Evolutionary conservation across 2,329 filamentous ascomycete genomes (phyloP).

Genomic region (Davidsoniella australis): DNA sequence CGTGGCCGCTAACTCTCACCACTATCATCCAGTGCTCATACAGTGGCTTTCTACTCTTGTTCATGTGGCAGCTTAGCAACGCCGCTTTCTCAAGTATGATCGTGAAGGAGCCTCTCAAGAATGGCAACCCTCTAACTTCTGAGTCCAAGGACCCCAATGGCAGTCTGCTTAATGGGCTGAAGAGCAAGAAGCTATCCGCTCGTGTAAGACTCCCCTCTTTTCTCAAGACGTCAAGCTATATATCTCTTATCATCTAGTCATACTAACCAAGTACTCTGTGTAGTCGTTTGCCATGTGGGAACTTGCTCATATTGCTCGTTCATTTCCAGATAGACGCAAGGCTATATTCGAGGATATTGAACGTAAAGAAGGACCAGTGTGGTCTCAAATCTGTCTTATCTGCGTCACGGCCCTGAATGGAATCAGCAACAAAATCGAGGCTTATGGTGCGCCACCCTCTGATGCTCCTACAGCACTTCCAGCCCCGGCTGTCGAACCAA

Average conservation of each 20-base stretch:
- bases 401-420: conserved; percentile 53
- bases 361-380: conserved; percentile 60
- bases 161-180: conserved; percentile 68
- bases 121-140: conserved; percentile 63
- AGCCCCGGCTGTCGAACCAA: conserved; percentile 17
- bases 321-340: conserved; percentile 58
- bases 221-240: neutral
- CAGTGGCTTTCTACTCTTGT: conserved; percentile 48
- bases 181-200: conserved; percentile 62
- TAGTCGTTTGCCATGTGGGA: conserved; percentile 85
- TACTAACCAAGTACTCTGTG: conserved; percentile 14
- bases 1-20: conserved; percentile 38
- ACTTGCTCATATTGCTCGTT: conserved; percentile 58
- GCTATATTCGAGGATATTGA: conserved; percentile 79
- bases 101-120: conserved; percentile 66
- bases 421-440: conserved; percentile 50
- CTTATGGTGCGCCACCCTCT: conserved; percentile 24
- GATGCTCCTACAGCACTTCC: conserved; percentile 15
- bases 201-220: conserved; percentile 31
- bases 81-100: conserved; percentile 66
- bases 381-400: conserved; percentile 57
- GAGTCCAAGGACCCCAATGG: conserved; percentile 86
- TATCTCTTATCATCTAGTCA: neutral
- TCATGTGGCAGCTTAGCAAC: conserved; percentile 66
- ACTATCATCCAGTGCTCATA: conserved; percentile 38